Evolutionary conservation across 2,329 filamentous ascomycete genomes (phyloP).

Genomic region (Penicillium sclerotiorum): DNA sequence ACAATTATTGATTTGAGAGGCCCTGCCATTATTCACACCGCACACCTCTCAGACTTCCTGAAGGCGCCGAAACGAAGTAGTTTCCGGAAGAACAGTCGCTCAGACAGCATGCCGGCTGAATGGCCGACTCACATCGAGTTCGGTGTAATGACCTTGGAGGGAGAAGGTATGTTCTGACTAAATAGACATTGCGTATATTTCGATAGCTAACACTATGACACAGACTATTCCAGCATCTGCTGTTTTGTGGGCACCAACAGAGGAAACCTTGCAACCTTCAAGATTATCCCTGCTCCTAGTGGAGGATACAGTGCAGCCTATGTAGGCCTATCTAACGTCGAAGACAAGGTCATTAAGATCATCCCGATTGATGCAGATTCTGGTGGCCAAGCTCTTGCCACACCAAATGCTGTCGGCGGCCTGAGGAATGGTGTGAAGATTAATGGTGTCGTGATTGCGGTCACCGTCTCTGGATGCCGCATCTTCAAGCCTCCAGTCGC

Average conservation of each 20-base stretch:
- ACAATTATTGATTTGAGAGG: constrained; percentile 86
- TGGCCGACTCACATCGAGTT: constrained; percentile 86
- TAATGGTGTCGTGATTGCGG: constrained; percentile 78
- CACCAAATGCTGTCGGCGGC: constrained; percentile 72
- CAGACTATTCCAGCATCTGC: constrained; percentile 86
- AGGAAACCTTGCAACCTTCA: constrained; percentile 86
- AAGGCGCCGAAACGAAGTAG: constrained; percentile 77
- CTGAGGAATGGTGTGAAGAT: constrained; percentile 74
- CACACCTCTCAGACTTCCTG: constrained; percentile 70
- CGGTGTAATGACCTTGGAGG: constrained; percentile 88
- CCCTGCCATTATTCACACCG: constrained; percentile 78
- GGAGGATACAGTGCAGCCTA: constrained; percentile 73
- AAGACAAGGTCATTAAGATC: constrained; percentile 73
- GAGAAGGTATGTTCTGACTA: constrained; percentile 66
- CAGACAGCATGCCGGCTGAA: constrained; percentile 59
- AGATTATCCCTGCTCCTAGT: constrained; percentile 73
- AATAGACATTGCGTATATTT: neutral
- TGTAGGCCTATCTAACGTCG: constrained; percentile 67
- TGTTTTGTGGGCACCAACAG: constrained; percentile 87
- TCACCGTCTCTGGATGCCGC: constrained; percentile 73
- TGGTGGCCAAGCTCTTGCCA: constrained; percentile 75
- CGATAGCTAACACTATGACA: constrained; percentile 23
- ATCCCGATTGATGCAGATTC: constrained; percentile 77
- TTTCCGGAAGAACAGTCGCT: constrained; percentile 61
- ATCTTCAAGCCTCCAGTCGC: constrained; percentile 82